These are phyloP conservation scores for Fusarium humuli DNA, from an alignment of 2,329 filamentous ascomycete genomes.

Conservation along the genomic window DNA sequence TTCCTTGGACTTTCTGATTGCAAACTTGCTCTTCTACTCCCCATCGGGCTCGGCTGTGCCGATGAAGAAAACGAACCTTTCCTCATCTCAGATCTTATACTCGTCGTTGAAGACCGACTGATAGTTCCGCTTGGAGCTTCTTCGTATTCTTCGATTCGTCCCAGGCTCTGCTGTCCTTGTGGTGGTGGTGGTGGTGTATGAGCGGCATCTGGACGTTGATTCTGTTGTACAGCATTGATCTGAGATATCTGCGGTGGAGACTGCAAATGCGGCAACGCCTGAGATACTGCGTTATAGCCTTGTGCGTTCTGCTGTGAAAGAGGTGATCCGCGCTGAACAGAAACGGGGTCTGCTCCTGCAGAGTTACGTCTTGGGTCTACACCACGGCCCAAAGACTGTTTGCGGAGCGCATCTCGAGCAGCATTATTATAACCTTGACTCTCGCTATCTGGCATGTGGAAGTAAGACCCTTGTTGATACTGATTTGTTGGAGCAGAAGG, in stretches of 20 bases:
- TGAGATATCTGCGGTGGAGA: conserved; percentile 31
- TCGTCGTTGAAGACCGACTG: conserved; percentile 38
- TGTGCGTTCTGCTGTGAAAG: conserved; percentile 18
- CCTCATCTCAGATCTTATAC: conserved; percentile 22
- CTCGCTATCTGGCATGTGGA: conserved; percentile 31
- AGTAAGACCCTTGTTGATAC: conserved; percentile 38
- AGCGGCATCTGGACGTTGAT: conserved; percentile 1
- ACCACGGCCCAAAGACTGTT: conserved; percentile 37
- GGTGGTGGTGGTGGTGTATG: conserved; percentile 20
- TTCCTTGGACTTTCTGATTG: conserved; percentile 30
- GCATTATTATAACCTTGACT: conserved; percentile 37
- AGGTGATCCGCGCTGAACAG: conserved; percentile 26
- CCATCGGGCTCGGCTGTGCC: conserved; percentile 32
- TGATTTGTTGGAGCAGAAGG: conserved; percentile 30
- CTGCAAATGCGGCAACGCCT: conserved; percentile 25
- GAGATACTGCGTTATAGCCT: background rate
- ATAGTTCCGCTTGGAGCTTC: conserved; percentile 28
- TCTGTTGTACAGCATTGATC: conserved; percentile 13
- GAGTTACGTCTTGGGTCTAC: conserved; percentile 41
- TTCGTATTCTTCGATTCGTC: conserved; percentile 46
- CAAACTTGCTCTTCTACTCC: conserved; percentile 40
- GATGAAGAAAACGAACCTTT: conserved; percentile 34
- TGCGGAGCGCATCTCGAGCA: conserved; percentile 42
- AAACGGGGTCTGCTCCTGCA: conserved; percentile 31
- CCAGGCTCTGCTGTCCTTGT: conserved; percentile 34